phyloP scores from a whole-genome alignment of 345 rosid genomes.

The thale cress (Arabidopsis thaliana) region TAIR10.1 NC_003074.8:5038001-5038500 shows the following conservation, averaged over 20 bases:
- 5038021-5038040: constrained; percentile 7
- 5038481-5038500: background rate
- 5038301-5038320: background rate
- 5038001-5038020: no score
- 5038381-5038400: background rate
- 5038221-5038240: background rate
- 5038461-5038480: background rate
- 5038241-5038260: constrained; percentile 1
- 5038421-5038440: background rate
- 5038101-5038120: background rate
- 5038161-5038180: background rate
- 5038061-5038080: constrained; percentile 41
- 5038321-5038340: background rate
- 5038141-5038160: background rate
- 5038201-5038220: constrained; percentile 20
- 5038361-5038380: background rate
- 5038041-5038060: constrained; percentile 34
- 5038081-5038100: background rate
- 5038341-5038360: background rate
- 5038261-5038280: no score
- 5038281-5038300: no score
- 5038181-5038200: constrained; percentile 20
- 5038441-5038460: background rate
- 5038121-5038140: background rate
- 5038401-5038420: background rate